Percentiles rank a stretch among this genome's conserved stretches.
Conservation (phyloP, 352 stramenopile species). For the Globisporangium emineosum region DNA sequence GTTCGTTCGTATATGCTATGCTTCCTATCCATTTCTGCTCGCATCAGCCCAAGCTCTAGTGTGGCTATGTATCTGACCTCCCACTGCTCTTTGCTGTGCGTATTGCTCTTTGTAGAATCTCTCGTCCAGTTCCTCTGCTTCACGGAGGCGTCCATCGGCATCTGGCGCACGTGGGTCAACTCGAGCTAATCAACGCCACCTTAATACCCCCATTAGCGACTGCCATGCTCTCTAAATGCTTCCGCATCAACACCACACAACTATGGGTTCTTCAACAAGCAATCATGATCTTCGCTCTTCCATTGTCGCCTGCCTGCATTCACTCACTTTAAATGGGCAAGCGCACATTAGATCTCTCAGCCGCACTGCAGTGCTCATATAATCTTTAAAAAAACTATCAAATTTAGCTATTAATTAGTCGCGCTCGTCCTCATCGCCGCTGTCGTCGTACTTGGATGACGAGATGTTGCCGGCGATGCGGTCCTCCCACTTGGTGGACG, state of each 20-base stretch:
- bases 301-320: too few relatives aligned
- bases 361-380: neutral
- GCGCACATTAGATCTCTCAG: too few relatives aligned
- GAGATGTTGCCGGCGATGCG: slow-evolving; percentile 41
- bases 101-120: slow-evolving; percentile 36
- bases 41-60: neutral
- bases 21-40: neutral
- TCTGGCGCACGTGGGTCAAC: slow-evolving; percentile 77
- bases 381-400: too few relatives aligned
- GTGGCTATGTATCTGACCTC: neutral
- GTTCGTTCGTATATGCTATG: slow-evolving; percentile 21
- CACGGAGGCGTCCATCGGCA: slow-evolving; percentile 52
- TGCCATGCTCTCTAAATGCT: neutral
- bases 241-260: too few relatives aligned
- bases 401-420: neutral
- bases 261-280: neutral
- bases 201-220: neutral
- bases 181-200: slow-evolving; percentile 20
- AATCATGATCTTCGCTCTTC: neutral
- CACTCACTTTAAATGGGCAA: too few relatives aligned
- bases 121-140: slow-evolving; percentile 75
- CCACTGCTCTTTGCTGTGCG: neutral
- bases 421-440: slow-evolving; percentile 14
- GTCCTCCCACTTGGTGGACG: slow-evolving; percentile 30
- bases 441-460: slow-evolving; percentile 16